Percentiles rank a stretch among this genome's conserved stretches.
Conservation (phyloP, 2,329 filamentous ascomycete genomes). For the Aspergillus novofumigatus region DNA sequence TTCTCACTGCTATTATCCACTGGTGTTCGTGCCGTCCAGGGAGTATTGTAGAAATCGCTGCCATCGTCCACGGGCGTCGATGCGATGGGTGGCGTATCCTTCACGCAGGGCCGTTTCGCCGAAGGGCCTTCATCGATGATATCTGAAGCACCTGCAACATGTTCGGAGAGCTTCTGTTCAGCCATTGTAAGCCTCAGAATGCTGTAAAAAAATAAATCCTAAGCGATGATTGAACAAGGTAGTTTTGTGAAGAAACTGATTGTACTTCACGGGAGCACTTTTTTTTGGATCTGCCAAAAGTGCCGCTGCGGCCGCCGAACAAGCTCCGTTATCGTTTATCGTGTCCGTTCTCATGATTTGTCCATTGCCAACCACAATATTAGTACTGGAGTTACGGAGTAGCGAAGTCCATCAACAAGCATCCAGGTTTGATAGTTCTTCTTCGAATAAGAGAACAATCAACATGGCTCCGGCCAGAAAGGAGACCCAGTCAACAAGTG, state of each 20-base stretch:
- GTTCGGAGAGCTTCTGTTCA: conserved; percentile 13
- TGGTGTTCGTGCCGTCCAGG: conserved; percentile 28
- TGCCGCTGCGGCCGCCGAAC: conserved; percentile 25
- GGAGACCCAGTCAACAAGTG: conserved; percentile 4
- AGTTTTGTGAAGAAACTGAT: conserved; percentile 2
- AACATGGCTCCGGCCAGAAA: conserved; percentile 18
- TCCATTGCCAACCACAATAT: neutral
- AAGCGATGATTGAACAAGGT: conserved; percentile 8
- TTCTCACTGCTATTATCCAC: conserved; percentile 8
- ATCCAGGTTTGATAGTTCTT: neutral
- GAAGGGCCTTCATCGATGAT: conserved; percentile 18
- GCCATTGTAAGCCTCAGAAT: conserved; percentile 20
- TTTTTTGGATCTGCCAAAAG: conserved; percentile 24
- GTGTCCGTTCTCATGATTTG: conserved; percentile 1
- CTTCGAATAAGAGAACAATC: no score
- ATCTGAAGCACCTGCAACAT: conserved; percentile 12
- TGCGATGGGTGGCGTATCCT: conserved; percentile 28
- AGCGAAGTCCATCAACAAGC: neutral
- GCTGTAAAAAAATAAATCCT: neutral
- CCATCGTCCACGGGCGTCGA: conserved; percentile 33
- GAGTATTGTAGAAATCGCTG: conserved; percentile 43
- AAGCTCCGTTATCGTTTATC: conserved; percentile 29
- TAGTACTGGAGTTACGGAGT: no score
- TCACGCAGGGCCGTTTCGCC: conserved; percentile 23
- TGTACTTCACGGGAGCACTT: conserved; percentile 14